Percentiles rank a stretch among this genome's conserved stretches.
phyloP scores from a whole-genome alignment of 306 rosid genomes.

The Citrullus colocynthis region DNA sequence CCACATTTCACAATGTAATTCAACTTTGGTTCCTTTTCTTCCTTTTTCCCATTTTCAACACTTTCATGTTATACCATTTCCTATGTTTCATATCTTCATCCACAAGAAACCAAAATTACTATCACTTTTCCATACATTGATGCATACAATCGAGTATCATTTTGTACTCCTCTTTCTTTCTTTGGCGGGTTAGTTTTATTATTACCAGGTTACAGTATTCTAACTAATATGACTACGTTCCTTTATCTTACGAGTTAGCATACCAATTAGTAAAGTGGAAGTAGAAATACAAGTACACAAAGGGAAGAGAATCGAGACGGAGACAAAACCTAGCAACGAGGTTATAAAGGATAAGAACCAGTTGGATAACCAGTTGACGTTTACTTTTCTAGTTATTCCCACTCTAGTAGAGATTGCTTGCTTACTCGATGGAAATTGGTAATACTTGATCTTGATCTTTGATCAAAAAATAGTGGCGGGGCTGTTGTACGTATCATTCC shows the following conservation, averaged over 20 bases:
- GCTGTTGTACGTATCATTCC: too few species aligned
- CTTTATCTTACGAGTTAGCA: too few species aligned
- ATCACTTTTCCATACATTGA: too few species aligned
- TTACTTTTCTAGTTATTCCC: background rate
- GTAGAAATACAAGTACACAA: fast-evolving
- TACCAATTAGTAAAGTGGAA: background rate
- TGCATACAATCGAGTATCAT: too few species aligned
- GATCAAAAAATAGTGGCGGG: background rate
- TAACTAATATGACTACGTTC: too few species aligned
- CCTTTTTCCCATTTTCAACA: background rate
- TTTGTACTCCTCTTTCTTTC: too few species aligned
- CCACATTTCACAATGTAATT: background rate
- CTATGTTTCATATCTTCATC: background rate
- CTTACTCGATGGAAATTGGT: background rate
- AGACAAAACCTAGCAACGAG: background rate
- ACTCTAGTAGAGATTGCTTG: background rate
- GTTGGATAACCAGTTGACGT: background rate
- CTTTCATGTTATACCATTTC: background rate
- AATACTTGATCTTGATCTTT: background rate
- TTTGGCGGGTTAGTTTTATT: too few species aligned
- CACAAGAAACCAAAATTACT: background rate
- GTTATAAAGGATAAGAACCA: background rate
- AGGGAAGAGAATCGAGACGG: background rate
- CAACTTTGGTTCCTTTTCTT: background rate
- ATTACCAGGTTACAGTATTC: too few species aligned